Conservation (phyloP, 768 basidiomycete species). For the Lactarius indigo region DNA sequence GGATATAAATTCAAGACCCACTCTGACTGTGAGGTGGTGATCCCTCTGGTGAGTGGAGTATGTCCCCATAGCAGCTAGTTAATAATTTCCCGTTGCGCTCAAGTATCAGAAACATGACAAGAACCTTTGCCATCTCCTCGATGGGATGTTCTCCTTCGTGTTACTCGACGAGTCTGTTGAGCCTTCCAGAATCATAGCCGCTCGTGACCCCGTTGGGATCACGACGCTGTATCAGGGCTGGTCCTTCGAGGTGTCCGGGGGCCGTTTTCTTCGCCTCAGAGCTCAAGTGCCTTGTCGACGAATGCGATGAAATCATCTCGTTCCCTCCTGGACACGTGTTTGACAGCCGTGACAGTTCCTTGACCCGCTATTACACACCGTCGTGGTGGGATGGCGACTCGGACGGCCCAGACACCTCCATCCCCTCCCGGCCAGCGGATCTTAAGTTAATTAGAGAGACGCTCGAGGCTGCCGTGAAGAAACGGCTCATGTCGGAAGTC, state of each 20-base stretch:
- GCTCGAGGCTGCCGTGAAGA: slow-evolving; percentile 88
- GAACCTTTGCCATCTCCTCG: slow-evolving; percentile 72
- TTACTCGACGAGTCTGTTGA: slow-evolving; percentile 89
- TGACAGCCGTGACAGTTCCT: slow-evolving; percentile 77
- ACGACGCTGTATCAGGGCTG: slow-evolving; percentile 99
- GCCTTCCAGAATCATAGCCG: slow-evolving; percentile 89
- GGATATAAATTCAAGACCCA: slow-evolving; percentile 89
- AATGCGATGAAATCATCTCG: slow-evolving; percentile 91
- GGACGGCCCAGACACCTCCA: slow-evolving; percentile 49
- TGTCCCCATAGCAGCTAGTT: slow-evolving; percentile 3
- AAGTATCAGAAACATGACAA: slow-evolving; percentile 85
- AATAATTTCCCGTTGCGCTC: slow-evolving; percentile 8
- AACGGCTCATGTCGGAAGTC: slow-evolving; percentile 96
- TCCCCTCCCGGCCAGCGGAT: slow-evolving; percentile 62
- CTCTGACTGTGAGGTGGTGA: slow-evolving; percentile 96
- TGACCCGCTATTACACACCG: slow-evolving; percentile 82
- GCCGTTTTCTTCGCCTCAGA: slow-evolving; percentile 93
- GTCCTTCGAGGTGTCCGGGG: slow-evolving; percentile 76
- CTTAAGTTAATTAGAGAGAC: slow-evolving; percentile 69
- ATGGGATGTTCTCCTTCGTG: slow-evolving; percentile 99
- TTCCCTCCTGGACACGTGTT: slow-evolving; percentile 98
- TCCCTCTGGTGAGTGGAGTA: slow-evolving; percentile 64
- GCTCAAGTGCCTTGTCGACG: slow-evolving; percentile 84
- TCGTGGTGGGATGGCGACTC: slow-evolving; percentile 86
- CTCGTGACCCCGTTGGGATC: slow-evolving; percentile 95